Evolutionary conservation across 176 grass and related monocot genomes (phyloP).

Genomic region (Dactylis glomerata): DNA sequence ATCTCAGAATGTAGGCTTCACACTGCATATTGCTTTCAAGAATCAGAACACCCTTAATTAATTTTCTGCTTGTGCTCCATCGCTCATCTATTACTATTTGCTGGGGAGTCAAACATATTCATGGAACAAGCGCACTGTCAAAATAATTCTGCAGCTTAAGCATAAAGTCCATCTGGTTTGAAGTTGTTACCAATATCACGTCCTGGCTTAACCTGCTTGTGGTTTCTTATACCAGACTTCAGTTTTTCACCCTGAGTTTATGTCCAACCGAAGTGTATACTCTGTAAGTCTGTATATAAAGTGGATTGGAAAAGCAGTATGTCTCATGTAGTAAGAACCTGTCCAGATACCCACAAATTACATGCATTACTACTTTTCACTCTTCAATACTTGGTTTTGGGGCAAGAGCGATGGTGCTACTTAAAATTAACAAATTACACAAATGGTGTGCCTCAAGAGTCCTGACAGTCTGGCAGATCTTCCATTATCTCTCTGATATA

Average conservation of each 20-base stretch:
- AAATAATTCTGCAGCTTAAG: not conserved
- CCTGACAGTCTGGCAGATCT: too few species aligned
- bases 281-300: not conserved
- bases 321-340: not conserved
- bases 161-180: not conserved
- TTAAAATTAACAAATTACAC: too few species aligned
- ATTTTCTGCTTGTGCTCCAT: not conserved
- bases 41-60: not conserved
- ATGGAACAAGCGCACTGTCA: not conserved
- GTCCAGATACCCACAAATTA: not conserved
- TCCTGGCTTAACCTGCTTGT: not conserved
- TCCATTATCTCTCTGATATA: too few species aligned
- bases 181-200: not conserved
- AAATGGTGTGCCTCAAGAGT: too few species aligned
- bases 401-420: not conserved
- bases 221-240: not conserved
- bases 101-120: not conserved
- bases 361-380: too few species aligned
- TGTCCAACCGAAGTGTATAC: not conserved
- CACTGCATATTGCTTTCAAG: not conserved
- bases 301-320: not conserved
- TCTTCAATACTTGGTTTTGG: not conserved
- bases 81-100: not conserved
- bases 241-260: not conserved
- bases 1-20: not conserved